Conservation (phyloP, 345 rosid genomes). For the Aquilaria sinensis region DNA sequence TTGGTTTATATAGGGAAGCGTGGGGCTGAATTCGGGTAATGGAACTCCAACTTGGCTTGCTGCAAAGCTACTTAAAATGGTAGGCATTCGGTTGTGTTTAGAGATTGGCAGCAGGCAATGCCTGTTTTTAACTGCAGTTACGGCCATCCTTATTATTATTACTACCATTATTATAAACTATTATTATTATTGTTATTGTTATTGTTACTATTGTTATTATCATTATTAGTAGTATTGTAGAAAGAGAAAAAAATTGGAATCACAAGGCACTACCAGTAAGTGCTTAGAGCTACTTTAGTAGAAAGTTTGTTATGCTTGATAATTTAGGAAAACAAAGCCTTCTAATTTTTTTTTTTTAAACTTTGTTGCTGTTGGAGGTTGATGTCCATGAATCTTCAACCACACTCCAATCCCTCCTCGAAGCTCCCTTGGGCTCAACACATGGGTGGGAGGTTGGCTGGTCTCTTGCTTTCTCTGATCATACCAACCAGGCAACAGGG, state of each 20-base stretch:
- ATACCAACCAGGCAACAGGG: conserved; percentile 28
- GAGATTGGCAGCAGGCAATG: neutral
- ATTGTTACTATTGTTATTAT: no score
- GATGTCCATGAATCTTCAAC: conserved; percentile 68
- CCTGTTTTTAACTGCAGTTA: neutral
- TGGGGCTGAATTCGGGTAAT: conserved; percentile 19
- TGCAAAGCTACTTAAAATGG: conserved; percentile 57
- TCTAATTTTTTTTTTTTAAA: conserved; percentile 14
- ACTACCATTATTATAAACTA: no score
- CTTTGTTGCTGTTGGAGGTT: conserved; percentile 45
- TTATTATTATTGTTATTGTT: no score
- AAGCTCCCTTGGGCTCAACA: conserved; percentile 57
- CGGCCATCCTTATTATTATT: neutral
- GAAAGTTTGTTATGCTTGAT: neutral
- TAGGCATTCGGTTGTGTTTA: conserved; percentile 21
- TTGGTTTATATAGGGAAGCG: conserved; percentile 36
- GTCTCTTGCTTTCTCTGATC: conserved; percentile 62
- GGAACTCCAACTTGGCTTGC: conserved; percentile 42
- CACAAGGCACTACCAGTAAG: neutral
- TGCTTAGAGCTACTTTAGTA: neutral
- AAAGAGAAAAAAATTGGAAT: no score
- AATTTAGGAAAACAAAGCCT: neutral
- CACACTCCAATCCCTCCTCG: conserved; percentile 69
- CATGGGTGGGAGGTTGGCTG: conserved; percentile 95
- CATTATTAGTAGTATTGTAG: no score